A percentile compares a stretch with the other conserved stretches of the same genome.
Conservation (phyloP, 805 yeast species). For the Nakazawaea anatomiae region DNA sequence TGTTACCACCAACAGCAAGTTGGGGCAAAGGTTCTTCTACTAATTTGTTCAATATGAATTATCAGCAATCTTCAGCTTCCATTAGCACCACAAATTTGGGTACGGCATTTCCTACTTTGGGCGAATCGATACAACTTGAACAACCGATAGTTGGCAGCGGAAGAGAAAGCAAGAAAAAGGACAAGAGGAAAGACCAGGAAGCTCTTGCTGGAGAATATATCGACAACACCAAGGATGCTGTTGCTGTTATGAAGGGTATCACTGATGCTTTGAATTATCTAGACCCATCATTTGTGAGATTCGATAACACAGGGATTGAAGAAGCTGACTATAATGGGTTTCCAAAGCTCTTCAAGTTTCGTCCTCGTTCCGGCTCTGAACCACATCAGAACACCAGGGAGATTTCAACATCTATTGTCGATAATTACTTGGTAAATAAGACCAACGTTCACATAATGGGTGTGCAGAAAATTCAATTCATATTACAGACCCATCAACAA, state of each 20-base stretch:
- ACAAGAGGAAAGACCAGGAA: constrained; percentile 2
- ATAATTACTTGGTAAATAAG: constrained; percentile 5
- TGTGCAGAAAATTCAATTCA: constrained; percentile 8
- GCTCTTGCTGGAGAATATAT: background rate
- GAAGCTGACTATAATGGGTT: background rate
- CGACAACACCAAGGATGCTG: constrained; percentile 1
- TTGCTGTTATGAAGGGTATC: background rate
- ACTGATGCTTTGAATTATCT: constrained; percentile 2
- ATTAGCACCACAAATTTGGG: constrained; percentile 18
- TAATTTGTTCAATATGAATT: constrained; percentile 6
- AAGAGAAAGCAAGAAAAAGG: constrained; percentile 21
- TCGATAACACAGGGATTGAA: background rate
- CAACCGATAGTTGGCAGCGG: constrained; percentile 12
- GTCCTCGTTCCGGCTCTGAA: background rate
- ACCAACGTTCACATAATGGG: constrained; percentile 7
- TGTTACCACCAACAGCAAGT: constrained; percentile 64
- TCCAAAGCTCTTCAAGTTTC: constrained; percentile 6
- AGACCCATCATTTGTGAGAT: constrained; percentile 8
- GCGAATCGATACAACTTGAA: constrained; percentile 29
- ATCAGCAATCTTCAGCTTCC: constrained; percentile 20
- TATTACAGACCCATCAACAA: constrained; percentile 23
- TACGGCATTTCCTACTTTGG: constrained; percentile 56
- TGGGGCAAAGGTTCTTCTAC: constrained; percentile 42
- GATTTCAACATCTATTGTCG: constrained; percentile 4
- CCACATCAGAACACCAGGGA: background rate